These are phyloP conservation scores for Curvularia sp. DNA, from an alignment of 2,329 filamentous ascomycete species.

Conservation along the genomic window DNA sequence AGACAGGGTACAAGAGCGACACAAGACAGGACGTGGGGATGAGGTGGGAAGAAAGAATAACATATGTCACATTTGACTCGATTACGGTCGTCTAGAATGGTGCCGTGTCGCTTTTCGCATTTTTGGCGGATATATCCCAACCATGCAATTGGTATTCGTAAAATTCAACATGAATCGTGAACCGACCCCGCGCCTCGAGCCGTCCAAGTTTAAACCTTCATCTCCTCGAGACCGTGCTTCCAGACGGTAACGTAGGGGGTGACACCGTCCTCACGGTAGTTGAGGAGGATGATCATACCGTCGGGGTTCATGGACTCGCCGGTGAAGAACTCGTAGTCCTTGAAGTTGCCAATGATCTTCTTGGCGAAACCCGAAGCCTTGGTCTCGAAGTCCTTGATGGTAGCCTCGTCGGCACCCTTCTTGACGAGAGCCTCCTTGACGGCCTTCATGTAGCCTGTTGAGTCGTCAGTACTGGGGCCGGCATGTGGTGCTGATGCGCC, in stretches of 20 bases:
- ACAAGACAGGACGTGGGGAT: background rate
- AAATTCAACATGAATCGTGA: conserved; percentile 40
- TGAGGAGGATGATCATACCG: conserved; percentile 92
- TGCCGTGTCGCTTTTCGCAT: conserved; percentile 42
- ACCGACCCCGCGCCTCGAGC: conserved; percentile 27
- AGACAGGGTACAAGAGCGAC: background rate
- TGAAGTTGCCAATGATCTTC: conserved; percentile 84
- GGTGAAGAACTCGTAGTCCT: conserved; percentile 94
- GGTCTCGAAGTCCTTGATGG: conserved; percentile 79
- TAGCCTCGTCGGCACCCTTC: conserved; percentile 66
- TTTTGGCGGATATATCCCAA: conserved; percentile 45
- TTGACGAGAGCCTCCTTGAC: conserved; percentile 77
- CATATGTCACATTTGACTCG: conserved; percentile 23
- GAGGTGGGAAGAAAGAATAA: conserved; percentile 8
- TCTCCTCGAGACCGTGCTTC: conserved; percentile 90
- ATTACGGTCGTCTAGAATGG: conserved; percentile 39
- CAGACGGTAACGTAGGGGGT: conserved; percentile 90
- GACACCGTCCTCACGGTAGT: conserved; percentile 95
- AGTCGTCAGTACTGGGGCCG: conserved; percentile 13
- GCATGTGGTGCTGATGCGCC: conserved; percentile 10
- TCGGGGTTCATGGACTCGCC: conserved; percentile 93
- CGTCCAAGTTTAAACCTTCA: conserved; percentile 77
- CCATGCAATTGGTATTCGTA: conserved; percentile 50
- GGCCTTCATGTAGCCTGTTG: conserved; percentile 85
- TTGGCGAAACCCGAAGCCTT: conserved; percentile 78